phyloP scores from a whole-genome alignment of 257 asterid genomes.

The Sherardia arvensis region DNA sequence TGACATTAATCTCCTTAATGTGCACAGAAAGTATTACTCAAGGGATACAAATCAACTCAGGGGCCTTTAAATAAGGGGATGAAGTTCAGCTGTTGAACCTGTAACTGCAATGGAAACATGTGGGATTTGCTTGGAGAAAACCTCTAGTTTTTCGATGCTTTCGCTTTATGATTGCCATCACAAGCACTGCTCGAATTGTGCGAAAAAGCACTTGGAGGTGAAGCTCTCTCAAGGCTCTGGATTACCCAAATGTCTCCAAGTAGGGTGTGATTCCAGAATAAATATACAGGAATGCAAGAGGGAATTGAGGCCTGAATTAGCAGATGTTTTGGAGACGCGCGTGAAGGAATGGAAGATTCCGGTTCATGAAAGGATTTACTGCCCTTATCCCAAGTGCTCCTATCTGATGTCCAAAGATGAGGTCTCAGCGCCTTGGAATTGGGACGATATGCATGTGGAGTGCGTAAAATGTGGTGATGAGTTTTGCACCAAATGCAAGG shows the following conservation, averaged over 20 bases:
- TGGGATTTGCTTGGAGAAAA: constrained; percentile 40
- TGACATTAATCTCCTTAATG: too few relatives aligned
- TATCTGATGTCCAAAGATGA: constrained; percentile 34
- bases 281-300: constrained; percentile 32
- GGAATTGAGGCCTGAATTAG: constrained; percentile 39
- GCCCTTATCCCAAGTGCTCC: constrained; percentile 54
- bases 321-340: constrained; percentile 27
- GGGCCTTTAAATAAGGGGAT: too few relatives aligned
- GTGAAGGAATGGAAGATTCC: constrained; percentile 52
- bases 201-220: constrained; percentile 37
- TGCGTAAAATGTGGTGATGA: constrained; percentile 28
- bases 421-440: too few relatives aligned
- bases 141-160: constrained; percentile 25
- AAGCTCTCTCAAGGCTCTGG: constrained; percentile 36
- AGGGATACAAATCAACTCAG: too few relatives aligned
- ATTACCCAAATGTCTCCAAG: constrained; percentile 48
- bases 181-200: constrained; percentile 37
- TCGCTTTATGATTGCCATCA: constrained; percentile 35
- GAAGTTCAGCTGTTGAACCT: too few relatives aligned
- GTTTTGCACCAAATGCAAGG: constrained; percentile 25
- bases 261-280: constrained; percentile 33
- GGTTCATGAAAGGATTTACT: constrained; percentile 32
- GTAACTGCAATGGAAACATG: too few relatives aligned
- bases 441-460: too few relatives aligned
- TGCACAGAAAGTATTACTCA: too few relatives aligned